These are phyloP conservation scores for Botrytis elliptica DNA, from an alignment of 2,329 filamentous ascomycete species.

Conservation along the genomic window DNA sequence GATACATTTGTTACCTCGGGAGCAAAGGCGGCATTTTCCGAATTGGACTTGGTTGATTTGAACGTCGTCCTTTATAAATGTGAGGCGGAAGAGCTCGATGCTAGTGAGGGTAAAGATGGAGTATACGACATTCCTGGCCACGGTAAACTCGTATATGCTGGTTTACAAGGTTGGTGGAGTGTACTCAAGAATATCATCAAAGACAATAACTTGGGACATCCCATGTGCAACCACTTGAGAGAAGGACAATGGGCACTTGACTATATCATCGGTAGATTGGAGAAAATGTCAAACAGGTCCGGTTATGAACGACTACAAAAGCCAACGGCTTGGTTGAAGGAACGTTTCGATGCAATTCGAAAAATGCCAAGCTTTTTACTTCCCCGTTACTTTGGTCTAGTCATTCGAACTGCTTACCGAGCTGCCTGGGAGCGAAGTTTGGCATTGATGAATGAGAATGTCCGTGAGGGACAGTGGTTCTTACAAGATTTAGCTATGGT, in stretches of 20 bases:
- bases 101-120: conserved; percentile 77
- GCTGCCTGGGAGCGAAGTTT: conserved; percentile 78
- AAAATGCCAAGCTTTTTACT: conserved; percentile 84
- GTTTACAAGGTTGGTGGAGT: conserved; percentile 99
- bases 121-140: conserved; percentile 82
- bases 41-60: conserved; percentile 75
- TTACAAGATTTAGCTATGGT: conserved; percentile 86
- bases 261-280: conserved; percentile 76
- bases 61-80: conserved; percentile 92
- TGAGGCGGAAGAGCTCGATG: conserved; percentile 82
- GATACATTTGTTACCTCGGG: conserved; percentile 85
- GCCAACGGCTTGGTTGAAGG: conserved; percentile 74
- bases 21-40: conserved; percentile 72
- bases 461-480: conserved; percentile 83
- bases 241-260: conserved; percentile 91
- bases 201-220: conserved; percentile 89
- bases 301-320: conserved; percentile 62
- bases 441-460: conserved; percentile 73
- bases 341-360: conserved; percentile 83
- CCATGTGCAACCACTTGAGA: conserved; percentile 88
- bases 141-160: conserved; percentile 87
- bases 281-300: conserved; percentile 64
- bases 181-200: conserved; percentile 78
- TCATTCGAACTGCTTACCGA: conserved; percentile 82
- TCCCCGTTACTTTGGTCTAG: conserved; percentile 88